phyloP scores from a whole-genome alignment of 768 basidiomycete genomes.

The Kwoniella sp. region DNA sequence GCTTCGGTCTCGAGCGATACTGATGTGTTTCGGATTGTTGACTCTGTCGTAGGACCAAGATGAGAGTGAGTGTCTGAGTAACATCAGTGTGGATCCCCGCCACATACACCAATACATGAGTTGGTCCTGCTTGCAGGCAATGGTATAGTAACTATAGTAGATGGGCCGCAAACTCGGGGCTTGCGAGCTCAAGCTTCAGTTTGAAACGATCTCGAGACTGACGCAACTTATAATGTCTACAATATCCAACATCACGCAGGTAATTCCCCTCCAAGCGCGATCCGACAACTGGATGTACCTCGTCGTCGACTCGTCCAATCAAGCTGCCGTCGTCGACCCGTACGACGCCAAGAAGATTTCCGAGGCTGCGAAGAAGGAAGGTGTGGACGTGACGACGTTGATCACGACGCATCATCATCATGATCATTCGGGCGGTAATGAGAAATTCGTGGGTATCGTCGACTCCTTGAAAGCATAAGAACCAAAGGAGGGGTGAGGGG shows the following conservation, averaged over 20 bases:
- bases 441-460: conserved; percentile 60
- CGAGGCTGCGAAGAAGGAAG: conserved; percentile 62
- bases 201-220: too few relatives aligned
- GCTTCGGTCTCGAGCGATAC: background rate
- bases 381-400: conserved; percentile 64
- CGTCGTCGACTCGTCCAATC: conserved; percentile 48
- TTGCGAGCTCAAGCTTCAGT: background rate
- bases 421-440: conserved; percentile 87
- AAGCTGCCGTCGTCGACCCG: conserved; percentile 54
- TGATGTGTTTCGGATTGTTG: too few relatives aligned
- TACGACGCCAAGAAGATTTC: conserved; percentile 53
- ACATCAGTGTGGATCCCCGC: too few relatives aligned
- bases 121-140: too few relatives aligned
- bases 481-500: background rate
- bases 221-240: too few relatives aligned
- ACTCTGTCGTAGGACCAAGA: background rate
- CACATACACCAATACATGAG: too few relatives aligned
- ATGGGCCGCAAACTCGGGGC: too few relatives aligned
- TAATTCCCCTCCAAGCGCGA: conserved; percentile 47
- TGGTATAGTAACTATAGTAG: too few relatives aligned
- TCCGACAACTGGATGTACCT: conserved; percentile 58
- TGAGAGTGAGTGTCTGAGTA: background rate
- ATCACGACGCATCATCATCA: conserved; percentile 90
- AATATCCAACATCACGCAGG: too few relatives aligned
- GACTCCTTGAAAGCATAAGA: conserved; percentile 4